Base-by-base conservation (phyloP, 345 rosid species). In the Adansonia digitata region DNA sequence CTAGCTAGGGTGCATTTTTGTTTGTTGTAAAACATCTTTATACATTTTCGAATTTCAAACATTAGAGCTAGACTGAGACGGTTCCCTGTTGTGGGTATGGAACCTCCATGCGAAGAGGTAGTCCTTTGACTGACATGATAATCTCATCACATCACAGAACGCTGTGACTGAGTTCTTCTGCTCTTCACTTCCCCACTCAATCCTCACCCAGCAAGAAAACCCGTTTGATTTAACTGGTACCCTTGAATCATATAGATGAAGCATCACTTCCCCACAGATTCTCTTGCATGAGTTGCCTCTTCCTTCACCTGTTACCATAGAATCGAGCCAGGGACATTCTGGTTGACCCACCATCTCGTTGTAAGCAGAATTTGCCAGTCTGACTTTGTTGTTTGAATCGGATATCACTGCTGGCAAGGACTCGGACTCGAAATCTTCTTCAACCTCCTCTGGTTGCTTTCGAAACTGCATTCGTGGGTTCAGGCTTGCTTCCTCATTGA, bases 311-410 rank as follows among this genome's bases (percentile, higher is more conserved):
- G 45, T 45, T 72, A 87, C 84, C 90, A 92, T 84, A 0, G 89
- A 81, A 37, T 90, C 93, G 10, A 95, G 88, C 98, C 98, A 95
- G 14, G 86, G 78, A 74, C 99, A 95, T 75, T 93, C 97, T 0
- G 98, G 99, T 75, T 95, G 97, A n/a, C 99, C 98, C 80, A 93
- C 89, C 94, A 95, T 89, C 74, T 91, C 97, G 75, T 85, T 95
- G 82, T 90, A 95, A 0, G 94, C 94, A 2, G 98, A 93, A 83
- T 95, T 95, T 15, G 87, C 99, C 70, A 91, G 74, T 80, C 97
- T 88, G 55, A 93, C 96, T 74, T 82, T 89, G 82, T 88, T 87
- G 81, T 84, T 90, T 14, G 97, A 86, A 72, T 95, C 99, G 0
- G 98, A 81, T 74, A 95, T 85, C 64, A 95, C 82, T 1, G 88